Conservation (phyloP, 495 filamentous ascomycete species). For the Lasiosphaeria miniovina region DNA sequence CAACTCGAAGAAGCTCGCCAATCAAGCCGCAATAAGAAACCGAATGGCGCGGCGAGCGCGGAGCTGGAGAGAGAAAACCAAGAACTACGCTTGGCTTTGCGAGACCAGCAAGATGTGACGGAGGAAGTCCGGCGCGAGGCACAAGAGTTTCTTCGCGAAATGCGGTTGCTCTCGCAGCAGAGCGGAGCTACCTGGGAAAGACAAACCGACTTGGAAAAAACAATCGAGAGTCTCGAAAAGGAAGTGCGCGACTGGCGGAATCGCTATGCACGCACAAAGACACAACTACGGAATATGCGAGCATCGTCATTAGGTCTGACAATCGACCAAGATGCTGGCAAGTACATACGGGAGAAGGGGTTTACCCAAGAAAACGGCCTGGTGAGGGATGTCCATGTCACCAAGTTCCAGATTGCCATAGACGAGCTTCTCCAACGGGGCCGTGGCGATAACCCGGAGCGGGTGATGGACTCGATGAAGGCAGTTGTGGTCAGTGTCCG, state of each 20-base stretch:
- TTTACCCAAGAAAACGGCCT: constrained; percentile 70
- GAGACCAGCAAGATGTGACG: constrained; percentile 77
- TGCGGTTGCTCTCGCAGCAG: constrained; percentile 79
- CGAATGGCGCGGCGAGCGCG: constrained; percentile 42
- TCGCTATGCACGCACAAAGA: constrained; percentile 82
- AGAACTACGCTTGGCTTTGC: constrained; percentile 64
- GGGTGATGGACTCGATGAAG: constrained; percentile 78
- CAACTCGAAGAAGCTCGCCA: constrained; percentile 58
- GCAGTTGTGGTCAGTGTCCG: constrained; percentile 74
- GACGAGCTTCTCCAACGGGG: constrained; percentile 85
- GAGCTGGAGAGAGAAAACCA: constrained; percentile 70
- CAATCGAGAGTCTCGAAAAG: constrained; percentile 70
- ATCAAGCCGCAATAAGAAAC: constrained; percentile 18
- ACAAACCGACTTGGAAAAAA: constrained; percentile 70
- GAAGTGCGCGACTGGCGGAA: constrained; percentile 86
- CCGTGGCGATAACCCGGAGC: constrained; percentile 65
- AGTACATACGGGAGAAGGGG: constrained; percentile 64
- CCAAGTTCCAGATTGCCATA: constrained; percentile 90
- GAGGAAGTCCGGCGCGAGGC: constrained; percentile 86
- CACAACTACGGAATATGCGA: constrained; percentile 77
- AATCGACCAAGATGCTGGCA: constrained; percentile 61
- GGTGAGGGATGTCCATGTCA: constrained; percentile 87
- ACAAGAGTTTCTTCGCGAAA: constrained; percentile 78
- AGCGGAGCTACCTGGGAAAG: constrained; percentile 74
- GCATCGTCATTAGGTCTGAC: constrained; percentile 73